Conservation (phyloP, 176 grass and related monocot species). For the Metroxylon sagu region DNA sequence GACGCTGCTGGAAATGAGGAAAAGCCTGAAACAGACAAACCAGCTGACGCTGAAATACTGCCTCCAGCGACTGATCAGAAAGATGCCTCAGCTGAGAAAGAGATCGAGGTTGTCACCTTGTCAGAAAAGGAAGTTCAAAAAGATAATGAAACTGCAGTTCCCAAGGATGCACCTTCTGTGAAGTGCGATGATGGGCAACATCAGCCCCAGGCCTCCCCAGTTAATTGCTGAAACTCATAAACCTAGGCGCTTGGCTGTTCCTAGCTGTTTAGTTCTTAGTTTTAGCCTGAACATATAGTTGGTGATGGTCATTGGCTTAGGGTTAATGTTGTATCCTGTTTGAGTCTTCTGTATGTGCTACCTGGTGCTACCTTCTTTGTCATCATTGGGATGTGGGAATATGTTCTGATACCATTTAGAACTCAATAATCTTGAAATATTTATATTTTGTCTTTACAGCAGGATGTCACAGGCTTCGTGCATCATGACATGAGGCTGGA, state of each 20-base stretch:
- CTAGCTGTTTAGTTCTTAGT: too few species aligned
- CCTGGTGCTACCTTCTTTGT: too few species aligned
- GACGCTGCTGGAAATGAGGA: background rate
- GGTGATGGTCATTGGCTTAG: too few species aligned
- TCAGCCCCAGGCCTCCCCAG: background rate
- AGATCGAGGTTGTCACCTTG: background rate
- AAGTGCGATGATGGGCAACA: slow-evolving; percentile 1
- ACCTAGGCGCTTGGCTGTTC: too few species aligned
- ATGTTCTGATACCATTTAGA: background rate
- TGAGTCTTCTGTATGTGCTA: background rate
- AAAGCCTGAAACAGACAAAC: background rate
- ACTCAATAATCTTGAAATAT: background rate
- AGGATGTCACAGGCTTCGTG: too few species aligned
- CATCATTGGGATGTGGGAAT: background rate
- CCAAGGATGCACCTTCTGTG: background rate
- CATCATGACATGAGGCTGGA: too few species aligned
- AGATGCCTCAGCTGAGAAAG: background rate
- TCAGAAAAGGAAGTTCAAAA: background rate
- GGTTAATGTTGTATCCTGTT: background rate
- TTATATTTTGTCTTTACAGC: background rate
- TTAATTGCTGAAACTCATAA: slow-evolving; percentile 4
- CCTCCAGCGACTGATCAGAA: background rate
- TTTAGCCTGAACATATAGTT: too few species aligned
- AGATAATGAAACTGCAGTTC: background rate
- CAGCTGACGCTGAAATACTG: background rate